phyloP scores from a whole-genome alignment of 495 filamentous ascomycete species.

The Ascobolus immersus region DNA sequence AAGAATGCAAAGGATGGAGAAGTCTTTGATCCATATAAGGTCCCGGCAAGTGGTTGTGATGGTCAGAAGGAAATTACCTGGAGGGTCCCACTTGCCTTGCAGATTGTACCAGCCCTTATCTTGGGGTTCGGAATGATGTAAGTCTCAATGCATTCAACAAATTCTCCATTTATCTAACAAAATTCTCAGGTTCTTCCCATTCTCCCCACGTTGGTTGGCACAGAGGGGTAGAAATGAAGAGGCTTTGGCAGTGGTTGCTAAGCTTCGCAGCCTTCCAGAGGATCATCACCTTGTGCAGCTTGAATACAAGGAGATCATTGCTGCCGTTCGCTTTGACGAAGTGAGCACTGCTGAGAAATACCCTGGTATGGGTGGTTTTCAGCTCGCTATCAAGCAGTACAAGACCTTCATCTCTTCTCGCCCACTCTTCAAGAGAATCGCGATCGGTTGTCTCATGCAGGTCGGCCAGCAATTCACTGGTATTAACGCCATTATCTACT shows the following conservation, averaged over 20 bases:
- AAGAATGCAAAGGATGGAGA: conserved; percentile 8
- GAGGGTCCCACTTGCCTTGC: conserved; percentile 25
- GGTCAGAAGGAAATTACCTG: conserved; percentile 6
- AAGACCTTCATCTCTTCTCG: conserved; percentile 12
- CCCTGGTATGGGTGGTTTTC: conserved; percentile 13
- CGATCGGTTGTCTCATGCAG: conserved; percentile 48
- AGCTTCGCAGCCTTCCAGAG: conserved; percentile 21
- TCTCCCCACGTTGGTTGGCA: conserved; percentile 29
- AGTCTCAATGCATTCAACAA: background rate
- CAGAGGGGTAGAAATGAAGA: conserved; percentile 25
- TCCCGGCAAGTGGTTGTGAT: conserved; percentile 18
- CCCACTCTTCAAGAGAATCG: conserved; percentile 44
- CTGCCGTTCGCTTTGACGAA: conserved; percentile 26
- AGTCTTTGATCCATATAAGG: conserved; percentile 21
- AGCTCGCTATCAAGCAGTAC: conserved; percentile 20
- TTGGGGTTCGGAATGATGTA: conserved; percentile 21
- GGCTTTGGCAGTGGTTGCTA: conserved; percentile 22
- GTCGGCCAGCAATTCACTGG: conserved; percentile 46
- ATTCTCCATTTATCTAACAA: background rate
- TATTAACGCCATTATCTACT: conserved; percentile 18
- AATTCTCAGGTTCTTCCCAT: conserved; percentile 18
- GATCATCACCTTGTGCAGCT: conserved; percentile 22
- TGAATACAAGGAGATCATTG: conserved; percentile 27
- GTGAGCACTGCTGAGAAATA: conserved; percentile 23
- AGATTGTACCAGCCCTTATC: conserved; percentile 25